These are phyloP conservation scores for Boletus vinaceobasis DNA, from an alignment of 768 basidiomycete species.

Conservation along the genomic window DNA sequence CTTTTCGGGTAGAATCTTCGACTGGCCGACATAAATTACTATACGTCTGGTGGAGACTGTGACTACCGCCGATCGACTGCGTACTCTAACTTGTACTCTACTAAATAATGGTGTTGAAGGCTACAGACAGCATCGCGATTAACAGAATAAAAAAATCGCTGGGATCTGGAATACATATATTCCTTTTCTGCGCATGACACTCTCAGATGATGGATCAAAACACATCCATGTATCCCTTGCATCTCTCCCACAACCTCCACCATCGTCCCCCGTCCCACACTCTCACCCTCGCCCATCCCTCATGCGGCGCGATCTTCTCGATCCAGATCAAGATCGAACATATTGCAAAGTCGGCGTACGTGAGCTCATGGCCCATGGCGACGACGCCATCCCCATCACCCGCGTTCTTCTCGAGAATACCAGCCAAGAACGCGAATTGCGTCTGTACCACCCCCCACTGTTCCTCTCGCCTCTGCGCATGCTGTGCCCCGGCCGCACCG, in stretches of 20 bases:
- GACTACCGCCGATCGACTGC: too few relatives aligned
- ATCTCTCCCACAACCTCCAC: conserved; percentile 58
- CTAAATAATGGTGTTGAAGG: too few relatives aligned
- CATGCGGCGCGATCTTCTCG: conserved; percentile 66
- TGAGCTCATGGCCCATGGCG: conserved; percentile 61
- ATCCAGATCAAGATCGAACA: conserved; percentile 75
- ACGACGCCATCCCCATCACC: conserved; percentile 62
- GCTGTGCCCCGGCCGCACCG: neutral
- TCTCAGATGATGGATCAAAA: conserved; percentile 31
- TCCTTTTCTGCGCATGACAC: neutral
- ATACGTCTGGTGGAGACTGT: too few relatives aligned
- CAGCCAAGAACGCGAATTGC: conserved; percentile 63
- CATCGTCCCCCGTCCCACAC: conserved; percentile 71
- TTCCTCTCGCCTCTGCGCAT: conserved; percentile 49
- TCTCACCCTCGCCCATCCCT: conserved; percentile 67
- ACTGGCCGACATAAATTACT: too few relatives aligned
- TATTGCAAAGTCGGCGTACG: conserved; percentile 72
- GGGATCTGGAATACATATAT: neutral
- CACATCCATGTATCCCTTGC: conserved; percentile 67
- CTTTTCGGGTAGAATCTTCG: too few relatives aligned
- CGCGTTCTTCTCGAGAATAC: conserved; percentile 64
- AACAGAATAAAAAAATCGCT: neutral
- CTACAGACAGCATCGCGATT: neutral
- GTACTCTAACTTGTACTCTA: neutral
- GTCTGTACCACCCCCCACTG: conserved; percentile 63